Evolutionary conservation across 139 green algal species (phyloP).

Genomic region (Ulvella scutata): DNA sequence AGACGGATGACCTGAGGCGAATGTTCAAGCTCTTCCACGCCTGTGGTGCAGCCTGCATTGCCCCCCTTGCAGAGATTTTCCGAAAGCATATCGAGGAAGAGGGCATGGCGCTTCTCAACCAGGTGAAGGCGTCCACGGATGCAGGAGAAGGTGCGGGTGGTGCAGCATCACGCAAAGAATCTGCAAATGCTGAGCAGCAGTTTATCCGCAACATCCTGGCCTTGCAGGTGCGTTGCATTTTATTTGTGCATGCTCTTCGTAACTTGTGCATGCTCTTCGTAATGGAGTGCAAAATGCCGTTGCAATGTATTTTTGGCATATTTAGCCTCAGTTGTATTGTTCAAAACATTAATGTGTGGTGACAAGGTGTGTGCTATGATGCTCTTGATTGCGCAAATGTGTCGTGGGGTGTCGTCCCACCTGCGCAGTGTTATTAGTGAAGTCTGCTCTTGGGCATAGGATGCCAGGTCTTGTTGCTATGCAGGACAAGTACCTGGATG

Average conservation of each 20-base stretch:
- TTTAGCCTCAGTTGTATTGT: too few relatives aligned
- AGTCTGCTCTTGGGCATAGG: too few relatives aligned
- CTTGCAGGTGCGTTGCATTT: slow-evolving; percentile 25
- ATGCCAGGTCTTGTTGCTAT: background rate
- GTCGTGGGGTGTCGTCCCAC: too few relatives aligned
- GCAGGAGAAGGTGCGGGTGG: slow-evolving; percentile 41
- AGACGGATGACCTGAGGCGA: slow-evolving; percentile 81
- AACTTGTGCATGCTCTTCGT: too few relatives aligned
- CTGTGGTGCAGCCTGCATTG: slow-evolving; percentile 25
- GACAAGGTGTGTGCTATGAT: too few relatives aligned
- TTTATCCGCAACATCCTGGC: slow-evolving; percentile 82
- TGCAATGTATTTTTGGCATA: too few relatives aligned
- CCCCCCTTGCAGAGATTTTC: slow-evolving; percentile 85
- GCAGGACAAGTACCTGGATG: slow-evolving; percentile 84
- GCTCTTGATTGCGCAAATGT: too few relatives aligned
- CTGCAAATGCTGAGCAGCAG: slow-evolving; percentile 46
- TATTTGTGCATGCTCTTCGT: too few relatives aligned
- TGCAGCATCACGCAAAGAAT: background rate
- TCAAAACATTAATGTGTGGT: too few relatives aligned
- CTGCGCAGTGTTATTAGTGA: too few relatives aligned
- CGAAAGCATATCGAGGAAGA: slow-evolving; percentile 85
- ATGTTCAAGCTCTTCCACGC: slow-evolving; percentile 96
- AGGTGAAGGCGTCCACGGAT: slow-evolving; percentile 51
- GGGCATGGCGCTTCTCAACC: slow-evolving; percentile 69
- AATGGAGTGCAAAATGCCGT: too few relatives aligned